Percentiles rank a stretch among this genome's conserved stretches.
Conservation (phyloP, 208 protist genomes). For the Polymyxa betae region DNA sequence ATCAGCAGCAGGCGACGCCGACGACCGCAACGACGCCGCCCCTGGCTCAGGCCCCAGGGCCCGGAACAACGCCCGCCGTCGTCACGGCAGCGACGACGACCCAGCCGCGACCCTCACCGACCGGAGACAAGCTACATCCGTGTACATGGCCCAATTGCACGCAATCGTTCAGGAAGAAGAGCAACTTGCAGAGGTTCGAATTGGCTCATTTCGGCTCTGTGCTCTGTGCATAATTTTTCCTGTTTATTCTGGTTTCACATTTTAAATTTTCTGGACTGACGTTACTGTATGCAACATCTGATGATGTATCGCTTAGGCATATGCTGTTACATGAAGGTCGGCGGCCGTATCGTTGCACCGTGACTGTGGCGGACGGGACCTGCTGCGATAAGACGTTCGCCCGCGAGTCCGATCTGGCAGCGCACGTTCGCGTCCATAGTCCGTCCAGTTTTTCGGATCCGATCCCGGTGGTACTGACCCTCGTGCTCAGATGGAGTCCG, state of each 20-base stretch:
- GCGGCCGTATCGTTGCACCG: not conserved
- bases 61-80: too few species aligned
- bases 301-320: too few species aligned
- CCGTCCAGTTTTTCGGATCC: not conserved
- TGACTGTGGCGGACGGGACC: not conserved
- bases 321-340: not conserved
- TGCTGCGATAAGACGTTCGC: not conserved
- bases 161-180: not conserved
- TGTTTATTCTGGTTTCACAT: too few species aligned
- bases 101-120: not conserved
- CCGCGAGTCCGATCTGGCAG: not conserved
- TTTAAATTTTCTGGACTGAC: not conserved
- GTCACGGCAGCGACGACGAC: not conserved
- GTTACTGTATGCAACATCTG: not conserved
- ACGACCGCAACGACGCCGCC: not conserved
- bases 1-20: not conserved
- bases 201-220: too few species aligned
- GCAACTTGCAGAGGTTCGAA: not conserved
- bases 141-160: not conserved
- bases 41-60: not conserved
- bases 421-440: not conserved
- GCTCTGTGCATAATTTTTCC: too few species aligned
- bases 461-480: not conserved
- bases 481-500: not conserved
- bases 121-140: not conserved